These are phyloP conservation scores for Yamadazyma tumulicola DNA, from an alignment of 805 yeast species.

Conservation along the genomic window DNA sequence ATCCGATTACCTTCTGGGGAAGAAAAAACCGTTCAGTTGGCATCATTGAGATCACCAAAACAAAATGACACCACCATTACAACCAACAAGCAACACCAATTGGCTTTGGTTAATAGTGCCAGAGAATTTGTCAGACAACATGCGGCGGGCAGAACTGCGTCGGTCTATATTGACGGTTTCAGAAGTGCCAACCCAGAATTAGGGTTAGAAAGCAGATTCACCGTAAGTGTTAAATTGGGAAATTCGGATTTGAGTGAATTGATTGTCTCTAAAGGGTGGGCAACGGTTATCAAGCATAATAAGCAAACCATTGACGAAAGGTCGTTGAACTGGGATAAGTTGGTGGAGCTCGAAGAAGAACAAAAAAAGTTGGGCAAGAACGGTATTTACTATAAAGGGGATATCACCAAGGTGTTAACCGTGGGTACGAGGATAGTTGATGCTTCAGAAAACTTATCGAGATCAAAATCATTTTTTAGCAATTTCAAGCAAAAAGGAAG, in stretches of 20 bases:
- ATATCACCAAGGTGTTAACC: slow-evolving; percentile 45
- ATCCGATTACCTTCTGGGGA: slow-evolving; percentile 46
- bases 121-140: slow-evolving; percentile 69
- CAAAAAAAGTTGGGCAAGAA: slow-evolving; percentile 50
- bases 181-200: slow-evolving; percentile 55
- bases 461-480: slow-evolving; percentile 72
- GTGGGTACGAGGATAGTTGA: slow-evolving; percentile 64
- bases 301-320: slow-evolving; percentile 65
- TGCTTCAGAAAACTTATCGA: slow-evolving; percentile 69
- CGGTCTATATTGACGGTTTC: slow-evolving; percentile 57
- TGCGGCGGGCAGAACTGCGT: slow-evolving; percentile 68
- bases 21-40: slow-evolving; percentile 66
- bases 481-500: slow-evolving; percentile 64
- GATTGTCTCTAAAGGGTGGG: slow-evolving; percentile 64
- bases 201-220: slow-evolving; percentile 60
- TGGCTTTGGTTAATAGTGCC: slow-evolving; percentile 61
- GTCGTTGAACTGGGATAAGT: slow-evolving; percentile 72
- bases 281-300: slow-evolving; percentile 74
- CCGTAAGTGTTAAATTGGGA: slow-evolving; percentile 56
- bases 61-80: slow-evolving; percentile 51
- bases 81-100: slow-evolving; percentile 29
- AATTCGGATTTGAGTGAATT: slow-evolving; percentile 58
- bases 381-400: slow-evolving; percentile 57
- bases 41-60: slow-evolving; percentile 76
- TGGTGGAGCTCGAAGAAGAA: slow-evolving; percentile 64